A percentile compares a stretch with the other conserved stretches of the same genome.
Evolutionary conservation across 2,329 filamentous ascomycete genomes (phyloP).

Genomic region (Hortaea werneckii): DNA sequence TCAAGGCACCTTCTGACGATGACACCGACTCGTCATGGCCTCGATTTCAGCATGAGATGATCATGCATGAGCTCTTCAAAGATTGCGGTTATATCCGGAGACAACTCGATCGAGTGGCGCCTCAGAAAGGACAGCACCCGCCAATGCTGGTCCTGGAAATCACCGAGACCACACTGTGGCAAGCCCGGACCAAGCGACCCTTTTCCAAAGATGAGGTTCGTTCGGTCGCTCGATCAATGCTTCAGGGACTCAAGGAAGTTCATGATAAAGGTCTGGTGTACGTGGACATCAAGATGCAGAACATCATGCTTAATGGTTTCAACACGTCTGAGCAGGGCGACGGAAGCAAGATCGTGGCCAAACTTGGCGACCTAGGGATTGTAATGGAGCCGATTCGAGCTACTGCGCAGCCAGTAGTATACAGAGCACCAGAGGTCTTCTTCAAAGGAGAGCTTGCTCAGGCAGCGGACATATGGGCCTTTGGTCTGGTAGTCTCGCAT

Average conservation of each 20-base stretch:
- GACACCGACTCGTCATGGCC: constrained; percentile 14
- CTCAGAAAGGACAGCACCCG: constrained; percentile 6
- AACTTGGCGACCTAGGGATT: constrained; percentile 21
- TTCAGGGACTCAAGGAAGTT: constrained; percentile 15
- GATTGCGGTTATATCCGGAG: constrained; percentile 13
- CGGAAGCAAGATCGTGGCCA: constrained; percentile 12
- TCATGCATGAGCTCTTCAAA: constrained; percentile 23
- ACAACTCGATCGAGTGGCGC: constrained; percentile 19
- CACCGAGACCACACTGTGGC: constrained; percentile 17
- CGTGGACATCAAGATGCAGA: constrained; percentile 22
- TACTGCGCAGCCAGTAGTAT: constrained; percentile 18
- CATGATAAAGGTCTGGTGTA: constrained; percentile 19
- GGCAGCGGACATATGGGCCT: constrained; percentile 22
- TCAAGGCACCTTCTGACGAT: constrained; percentile 16
- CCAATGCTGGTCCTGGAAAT: constrained; percentile 21
- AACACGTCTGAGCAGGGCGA: constrained; percentile 6
- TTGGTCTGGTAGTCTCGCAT: constrained; percentile 20
- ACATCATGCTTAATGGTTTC: constrained; percentile 21
- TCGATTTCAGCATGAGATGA: constrained; percentile 19
- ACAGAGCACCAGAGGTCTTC: constrained; percentile 21
- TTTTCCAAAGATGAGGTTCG: constrained; percentile 17
- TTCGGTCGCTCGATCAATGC: constrained; percentile 11
- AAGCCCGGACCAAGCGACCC: constrained; percentile 17
- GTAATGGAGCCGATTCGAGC: constrained; percentile 15
- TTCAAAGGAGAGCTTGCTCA: constrained; percentile 18